Base-by-base conservation (phyloP, 208 protist species). In the Leishmania braziliensis region DNA sequence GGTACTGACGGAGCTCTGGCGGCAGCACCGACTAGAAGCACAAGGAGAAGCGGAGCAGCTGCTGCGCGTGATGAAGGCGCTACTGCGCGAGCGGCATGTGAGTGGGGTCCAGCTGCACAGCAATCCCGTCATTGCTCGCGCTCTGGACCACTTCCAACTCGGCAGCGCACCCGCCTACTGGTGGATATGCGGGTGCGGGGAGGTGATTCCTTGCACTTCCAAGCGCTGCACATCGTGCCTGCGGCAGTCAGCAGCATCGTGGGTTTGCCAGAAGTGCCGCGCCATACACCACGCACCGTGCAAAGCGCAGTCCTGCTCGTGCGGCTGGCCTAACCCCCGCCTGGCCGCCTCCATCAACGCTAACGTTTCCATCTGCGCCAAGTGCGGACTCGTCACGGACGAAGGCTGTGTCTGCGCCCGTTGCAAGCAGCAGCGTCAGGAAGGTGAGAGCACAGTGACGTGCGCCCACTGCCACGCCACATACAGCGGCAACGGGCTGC, bases 101-200 rank as follows among this genome's bases (percentile, higher is more conserved):
- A 84, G 71, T n/a, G 91, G 91, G 1, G 82, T 96, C 18, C 79
- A 86, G 26, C 74, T 96, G 18, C 56, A 79, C 26, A 82, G 87
- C 50, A 93, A 92, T 78, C 90, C 91, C 4, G 56, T 65, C 29
- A 87, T 96, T 48, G 86, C 89, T 20, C 86, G 77, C 39, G 83
- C 88, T 43, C 75, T 94, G 75, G 86, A 95, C 53, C 68, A 83
- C 54, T 94, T 94, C 79, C 36, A 82, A 20, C 53, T 94, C 26
- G 89, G 86, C 5, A 79, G 86, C 51, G 82, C 84, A 0, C 10
- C 75, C 6, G 46, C 73, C 26, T 96, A 95, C 72, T 96, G 91
- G 91, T 96, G 93, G 93, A 50, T 33, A 39, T 96, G 93, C 80
- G 91, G 93, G 10, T 96, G 93, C 78, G 93, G 93, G 0, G 82